Percentiles rank a stretch among this genome's conserved stretches.
Conservation (phyloP, 257 asterid genomes). For the Solanum rostratum region DNA sequence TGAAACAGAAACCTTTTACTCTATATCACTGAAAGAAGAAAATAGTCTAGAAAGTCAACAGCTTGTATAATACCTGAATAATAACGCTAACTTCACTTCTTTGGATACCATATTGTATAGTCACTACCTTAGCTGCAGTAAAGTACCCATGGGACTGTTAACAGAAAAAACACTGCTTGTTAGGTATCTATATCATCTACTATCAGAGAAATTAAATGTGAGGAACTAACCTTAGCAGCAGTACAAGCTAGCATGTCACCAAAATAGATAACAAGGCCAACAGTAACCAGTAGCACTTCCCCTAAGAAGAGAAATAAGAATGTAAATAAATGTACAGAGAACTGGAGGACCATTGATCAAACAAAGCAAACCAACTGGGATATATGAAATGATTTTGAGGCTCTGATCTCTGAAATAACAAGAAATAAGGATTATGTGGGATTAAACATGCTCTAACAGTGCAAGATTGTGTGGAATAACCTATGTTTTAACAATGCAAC, state of each 20-base stretch:
- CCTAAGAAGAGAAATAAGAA: conserved; percentile 48
- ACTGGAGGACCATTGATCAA: neutral
- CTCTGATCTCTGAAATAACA: neutral
- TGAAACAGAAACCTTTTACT: neutral
- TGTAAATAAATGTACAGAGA: neutral
- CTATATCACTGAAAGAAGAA: conserved; percentile 2
- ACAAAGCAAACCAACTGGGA: neutral
- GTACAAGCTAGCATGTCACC: conserved; percentile 77
- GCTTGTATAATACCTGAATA: conserved; percentile 52
- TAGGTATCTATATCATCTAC: neutral
- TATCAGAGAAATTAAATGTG: conserved; percentile 10
- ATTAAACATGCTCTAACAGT: neutral
- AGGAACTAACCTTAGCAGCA: conserved; percentile 50
- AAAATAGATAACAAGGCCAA: conserved; percentile 74
- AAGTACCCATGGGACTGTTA: conserved; percentile 41
- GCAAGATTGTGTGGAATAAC: neutral
- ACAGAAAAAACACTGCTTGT: conserved; percentile 6
- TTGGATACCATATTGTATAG: conserved; percentile 24
- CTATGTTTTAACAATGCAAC: neutral
- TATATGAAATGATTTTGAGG: neutral
- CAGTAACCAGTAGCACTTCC: conserved; percentile 78
- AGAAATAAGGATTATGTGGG: neutral
- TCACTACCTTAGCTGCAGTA: conserved; percentile 18
- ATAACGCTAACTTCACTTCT: conserved; percentile 82
- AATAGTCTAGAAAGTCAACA: conserved; percentile 2